Conservation (phyloP, 768 basidiomycete genomes). For the Phallus indusiatus region DNA sequence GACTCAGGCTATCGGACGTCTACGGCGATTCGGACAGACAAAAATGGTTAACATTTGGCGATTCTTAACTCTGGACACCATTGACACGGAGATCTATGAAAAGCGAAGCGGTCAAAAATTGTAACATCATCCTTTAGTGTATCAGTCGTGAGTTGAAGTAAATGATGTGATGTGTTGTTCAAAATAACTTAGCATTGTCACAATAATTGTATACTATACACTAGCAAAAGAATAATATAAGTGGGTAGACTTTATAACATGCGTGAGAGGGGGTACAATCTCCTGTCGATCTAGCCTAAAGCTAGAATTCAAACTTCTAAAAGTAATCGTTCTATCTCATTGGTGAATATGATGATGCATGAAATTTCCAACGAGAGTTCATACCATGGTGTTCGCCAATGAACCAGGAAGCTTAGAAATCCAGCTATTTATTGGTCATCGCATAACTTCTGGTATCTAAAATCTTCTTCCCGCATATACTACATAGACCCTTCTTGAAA, state of each 20-base stretch:
- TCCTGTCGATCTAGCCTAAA: not conserved
- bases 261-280: not conserved
- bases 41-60: constrained; percentile 76
- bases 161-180: not conserved
- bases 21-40: constrained; percentile 75
- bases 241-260: not conserved
- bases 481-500: constrained; percentile 78
- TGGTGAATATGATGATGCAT: too few species aligned
- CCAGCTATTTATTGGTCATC: constrained; percentile 69
- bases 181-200: not conserved
- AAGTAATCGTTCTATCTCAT: too few species aligned
- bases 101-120: constrained; percentile 25
- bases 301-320: too few species aligned
- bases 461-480: constrained; percentile 82
- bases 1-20: constrained; percentile 76
- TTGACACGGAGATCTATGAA: constrained; percentile 77
- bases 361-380: not conserved
- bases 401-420: not conserved
- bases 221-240: not conserved
- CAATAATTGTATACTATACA: not conserved
- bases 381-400: not conserved
- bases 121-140: not conserved
- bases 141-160: not conserved
- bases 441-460: constrained; percentile 75
- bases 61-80: constrained; percentile 78